These are phyloP conservation scores for Gossypium lobatum DNA, from an alignment of 441 rosid species.

Conservation along the genomic window DNA sequence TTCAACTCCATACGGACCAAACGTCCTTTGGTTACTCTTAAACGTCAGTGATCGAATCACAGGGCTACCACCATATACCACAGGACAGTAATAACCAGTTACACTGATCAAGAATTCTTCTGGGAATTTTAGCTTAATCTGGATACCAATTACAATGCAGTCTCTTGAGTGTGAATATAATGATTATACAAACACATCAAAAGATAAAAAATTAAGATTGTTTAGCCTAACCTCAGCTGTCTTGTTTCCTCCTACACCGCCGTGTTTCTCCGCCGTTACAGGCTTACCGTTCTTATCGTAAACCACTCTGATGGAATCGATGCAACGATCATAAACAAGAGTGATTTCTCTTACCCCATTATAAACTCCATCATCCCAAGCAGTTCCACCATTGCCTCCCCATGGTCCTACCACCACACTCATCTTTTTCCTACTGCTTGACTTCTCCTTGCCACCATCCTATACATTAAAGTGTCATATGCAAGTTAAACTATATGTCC, in stretches of 20 bases:
- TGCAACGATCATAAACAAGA: constrained; percentile 50
- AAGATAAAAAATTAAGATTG: background rate
- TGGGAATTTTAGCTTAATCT: constrained; percentile 75
- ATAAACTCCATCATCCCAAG: constrained; percentile 71
- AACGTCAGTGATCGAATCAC: constrained; percentile 65
- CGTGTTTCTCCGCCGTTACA: constrained; percentile 49
- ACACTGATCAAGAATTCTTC: constrained; percentile 55
- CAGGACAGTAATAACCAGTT: constrained; percentile 54
- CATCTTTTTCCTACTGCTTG: constrained; percentile 23
- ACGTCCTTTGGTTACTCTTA: constrained; percentile 53
- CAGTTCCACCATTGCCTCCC: constrained; percentile 74
- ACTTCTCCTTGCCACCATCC: constrained; percentile 27
- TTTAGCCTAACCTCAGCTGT: constrained; percentile 41
- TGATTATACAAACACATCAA: background rate
- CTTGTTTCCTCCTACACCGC: constrained; percentile 59
- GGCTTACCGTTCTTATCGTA: constrained; percentile 66
- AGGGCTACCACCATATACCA: constrained; percentile 44
- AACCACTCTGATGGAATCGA: constrained; percentile 52
- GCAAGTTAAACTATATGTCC: background rate
- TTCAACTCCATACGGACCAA: constrained; percentile 65
- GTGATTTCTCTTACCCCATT: constrained; percentile 60
- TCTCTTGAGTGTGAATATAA: background rate
- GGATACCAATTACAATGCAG: background rate
- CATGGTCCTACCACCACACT: constrained; percentile 45
- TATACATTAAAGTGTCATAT: constrained; percentile 3